Evolutionary conservation across 2,329 filamentous ascomycete species (phyloP), one percentile per base, ranked within the genome.

Genomic region (Colletotrichum higginsianum): DNA sequence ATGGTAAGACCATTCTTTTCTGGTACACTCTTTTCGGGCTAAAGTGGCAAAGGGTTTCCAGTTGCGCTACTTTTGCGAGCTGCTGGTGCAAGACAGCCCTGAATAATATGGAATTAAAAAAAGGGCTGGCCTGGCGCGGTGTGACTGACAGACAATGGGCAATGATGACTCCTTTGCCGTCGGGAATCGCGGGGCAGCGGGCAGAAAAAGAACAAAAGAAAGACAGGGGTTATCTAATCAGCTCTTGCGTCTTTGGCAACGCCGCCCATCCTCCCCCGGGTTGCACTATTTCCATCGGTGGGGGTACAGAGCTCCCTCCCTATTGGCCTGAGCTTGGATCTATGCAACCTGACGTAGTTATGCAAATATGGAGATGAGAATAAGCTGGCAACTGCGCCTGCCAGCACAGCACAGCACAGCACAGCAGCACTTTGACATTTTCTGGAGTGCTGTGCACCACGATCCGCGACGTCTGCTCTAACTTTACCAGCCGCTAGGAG

Each of bases 131-230:
- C 55, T 53, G 47, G 47, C 60, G 60, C 47, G 16, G 61, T 38
- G 38, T 49, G 23, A 38, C 26, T 60, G 60, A 38, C n/a, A 63
- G 18, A 26, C 49, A 58, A 26, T 52, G 67, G 15, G 18, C 49
- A 58, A 26, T 61, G 67, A 71, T 73, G 71, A 73, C 72, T 73
- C 66, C 64, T 65, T 72, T 63, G 72, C 72, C 72, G 72, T 50
- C 46, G 23, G n/a, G 21, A 61, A 67, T 72, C 68, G 70, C 56
- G 66, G 70, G 70, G 70, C 70, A 72, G 66, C 11, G 38, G 38
- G n/a, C 7, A 46, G 26, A 18, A 38, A n/a, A 15, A 46, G 15
- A 30, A 42, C 30, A 35, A 58, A 53, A 64, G 12, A n/a, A 40
- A 42, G 55, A 58, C 5, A 16, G 15, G 13, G 21, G 44, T 61